Percentiles rank a stretch among this genome's conserved stretches.
Conservation (phyloP, 1,139 yeast genomes). For the Candida sanyaensis region DNA sequence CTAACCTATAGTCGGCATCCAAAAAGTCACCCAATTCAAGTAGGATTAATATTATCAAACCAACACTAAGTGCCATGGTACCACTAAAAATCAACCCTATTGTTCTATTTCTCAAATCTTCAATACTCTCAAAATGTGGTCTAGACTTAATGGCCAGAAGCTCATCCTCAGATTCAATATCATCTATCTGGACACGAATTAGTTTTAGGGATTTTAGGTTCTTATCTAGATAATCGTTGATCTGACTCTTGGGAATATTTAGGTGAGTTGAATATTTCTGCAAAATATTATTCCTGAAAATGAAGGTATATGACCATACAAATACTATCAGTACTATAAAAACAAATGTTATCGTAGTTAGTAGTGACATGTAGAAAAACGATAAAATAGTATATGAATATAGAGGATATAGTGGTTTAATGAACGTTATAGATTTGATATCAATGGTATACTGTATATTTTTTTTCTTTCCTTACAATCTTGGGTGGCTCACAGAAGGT, state of each 20-base stretch:
- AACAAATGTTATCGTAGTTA: conserved; percentile 9
- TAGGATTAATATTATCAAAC: conserved; percentile 38
- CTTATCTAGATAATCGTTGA: conserved; percentile 22
- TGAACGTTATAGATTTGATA: not conserved
- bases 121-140: not conserved
- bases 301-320: conserved; percentile 23
- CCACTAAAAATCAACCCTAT: conserved; percentile 32
- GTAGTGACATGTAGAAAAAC: conserved; percentile 6
- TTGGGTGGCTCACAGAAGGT: not conserved
- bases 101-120: conserved; percentile 11
- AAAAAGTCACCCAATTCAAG: conserved; percentile 35
- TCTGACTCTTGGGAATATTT: conserved; percentile 20
- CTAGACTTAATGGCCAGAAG: conserved; percentile 8
- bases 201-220: conserved; percentile 19
- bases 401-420: not conserved
- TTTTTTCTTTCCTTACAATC: not conserved
- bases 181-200: conserved; percentile 20
- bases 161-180: conserved; percentile 17
- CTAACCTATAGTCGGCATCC: conserved; percentile 22
- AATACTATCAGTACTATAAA: conserved; percentile 9
- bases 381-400: not conserved
- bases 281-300: conserved; percentile 28
- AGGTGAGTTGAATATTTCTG: conserved; percentile 23
- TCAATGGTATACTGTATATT: not conserved
- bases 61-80: conserved; percentile 33